Evolutionary conservation across 2,329 filamentous ascomycete species (phyloP).

Genomic region (Penicillium verrucosum): DNA sequence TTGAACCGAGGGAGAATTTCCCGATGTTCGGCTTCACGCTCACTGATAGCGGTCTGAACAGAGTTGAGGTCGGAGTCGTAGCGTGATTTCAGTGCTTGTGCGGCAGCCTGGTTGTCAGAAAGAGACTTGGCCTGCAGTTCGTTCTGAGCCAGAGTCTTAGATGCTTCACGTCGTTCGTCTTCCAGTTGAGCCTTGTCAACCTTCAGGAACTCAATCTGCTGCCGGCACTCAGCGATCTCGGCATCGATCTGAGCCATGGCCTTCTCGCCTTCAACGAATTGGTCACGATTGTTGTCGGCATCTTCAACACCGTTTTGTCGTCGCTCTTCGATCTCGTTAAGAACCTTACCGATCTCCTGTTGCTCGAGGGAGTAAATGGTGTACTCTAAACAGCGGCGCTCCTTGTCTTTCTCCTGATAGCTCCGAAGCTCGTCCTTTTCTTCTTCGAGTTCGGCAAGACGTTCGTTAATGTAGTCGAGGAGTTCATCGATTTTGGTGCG

Average conservation of each 20-base stretch:
- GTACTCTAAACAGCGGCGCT: constrained; percentile 88
- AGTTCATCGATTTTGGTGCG: constrained; percentile 90
- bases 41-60: constrained; percentile 69
- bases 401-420: constrained; percentile 92
- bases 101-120: constrained; percentile 74
- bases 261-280: constrained; percentile 74
- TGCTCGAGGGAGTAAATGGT: constrained; percentile 91
- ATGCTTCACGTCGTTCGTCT: constrained; percentile 78
- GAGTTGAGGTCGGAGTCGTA: constrained; percentile 69
- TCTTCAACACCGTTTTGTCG: constrained; percentile 79
- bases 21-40: constrained; percentile 73
- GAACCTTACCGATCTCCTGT: constrained; percentile 68
- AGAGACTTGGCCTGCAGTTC: constrained; percentile 82
- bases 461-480: constrained; percentile 85
- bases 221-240: constrained; percentile 74
- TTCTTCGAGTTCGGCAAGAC: constrained; percentile 84
- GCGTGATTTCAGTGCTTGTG: constrained; percentile 67
- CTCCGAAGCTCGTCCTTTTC: constrained; percentile 94
- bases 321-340: constrained; percentile 79
- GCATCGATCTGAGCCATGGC: constrained; percentile 72
- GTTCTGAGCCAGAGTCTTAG: constrained; percentile 75
- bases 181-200: constrained; percentile 86
- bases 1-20: constrained; percentile 75
- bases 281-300: constrained; percentile 74
- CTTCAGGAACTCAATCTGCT: constrained; percentile 77